Base-by-base conservation (phyloP, 768 basidiomycete species). In the Mycena metata region DNA sequence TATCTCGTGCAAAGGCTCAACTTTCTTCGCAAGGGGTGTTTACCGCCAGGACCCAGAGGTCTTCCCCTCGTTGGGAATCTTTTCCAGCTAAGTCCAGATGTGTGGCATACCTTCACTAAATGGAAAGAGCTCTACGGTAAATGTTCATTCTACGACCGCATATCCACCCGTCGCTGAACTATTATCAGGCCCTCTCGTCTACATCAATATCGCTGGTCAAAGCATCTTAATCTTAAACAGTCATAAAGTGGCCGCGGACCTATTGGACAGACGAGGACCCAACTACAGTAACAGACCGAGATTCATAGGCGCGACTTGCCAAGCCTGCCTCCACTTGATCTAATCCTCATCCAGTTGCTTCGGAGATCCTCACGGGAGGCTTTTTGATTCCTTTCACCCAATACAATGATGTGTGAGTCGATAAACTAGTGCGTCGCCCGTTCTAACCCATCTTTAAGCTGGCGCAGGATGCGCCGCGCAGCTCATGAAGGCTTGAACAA, bases 41-140 rank as follows among this genome's bases (percentile, higher is more conserved):
- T 47, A 23, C 79, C 79, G 58, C 77, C 79, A n/a, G 77, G 79
- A 3, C 77, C 77, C 12, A 74, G 68, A 33, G 72, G 70, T 24
- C 72, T 72, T 5, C 75, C 75, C 17, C n/a, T 79, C 5, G 23
- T 79, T 3, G 77, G 76, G 8, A 77, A 78, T 49, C 33, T 76
- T 24, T 58, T 78, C 12, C 71, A 77, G 23, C 23, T 79, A 5
- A 67, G 36, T 0, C 49, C 39, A 0, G 65, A 64, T 11, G 69
- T 70, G 11, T 76, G 76, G 75, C 49, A 72, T 46, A 74, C 69
- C 5, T 78, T 74, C 52, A 69, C 70, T 16, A 46, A 70, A 24
- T 77, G 76, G 77, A 61, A 72, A 12, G 72, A 73, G 35, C 56
- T 72, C 26, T 74, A 71, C 50, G 64, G 77, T 76, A 51, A 21